phyloP scores from a whole-genome alignment of 306 rosid genomes.

The Coriaria nepalensis region DNA sequence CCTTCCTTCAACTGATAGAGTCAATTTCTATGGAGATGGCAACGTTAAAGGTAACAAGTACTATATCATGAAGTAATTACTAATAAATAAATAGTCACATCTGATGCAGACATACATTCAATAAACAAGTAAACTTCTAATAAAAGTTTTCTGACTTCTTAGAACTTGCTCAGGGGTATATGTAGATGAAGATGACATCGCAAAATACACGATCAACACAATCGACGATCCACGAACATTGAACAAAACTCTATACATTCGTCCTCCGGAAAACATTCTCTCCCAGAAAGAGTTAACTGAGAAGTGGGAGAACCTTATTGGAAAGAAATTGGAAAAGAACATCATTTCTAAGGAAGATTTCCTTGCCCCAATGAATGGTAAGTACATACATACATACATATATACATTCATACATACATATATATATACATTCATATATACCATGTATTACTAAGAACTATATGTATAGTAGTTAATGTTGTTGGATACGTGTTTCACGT shows the following conservation, averaged over 20 bases:
- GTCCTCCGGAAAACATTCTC: constrained; percentile 48
- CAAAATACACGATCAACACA: constrained; percentile 43
- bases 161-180: constrained; percentile 21
- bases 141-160: constrained; percentile 28
- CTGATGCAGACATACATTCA: too few relatives aligned
- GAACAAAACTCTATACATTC: constrained; percentile 48
- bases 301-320: constrained; percentile 45
- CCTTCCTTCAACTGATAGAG: constrained; percentile 44
- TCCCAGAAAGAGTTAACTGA: constrained; percentile 56
- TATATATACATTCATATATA: not conserved
- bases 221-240: constrained; percentile 54
- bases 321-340: constrained; percentile 34
- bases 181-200: constrained; percentile 76
- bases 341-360: constrained; percentile 35
- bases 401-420: not conserved
- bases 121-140: too few relatives aligned
- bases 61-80: too few relatives aligned
- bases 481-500: not conserved
- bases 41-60: too few relatives aligned
- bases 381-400: not conserved
- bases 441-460: not conserved
- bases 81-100: too few relatives aligned
- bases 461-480: not conserved
- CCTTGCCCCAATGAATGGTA: constrained; percentile 35
- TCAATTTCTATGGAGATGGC: constrained; percentile 51